phyloP scores from a whole-genome alignment of 495 filamentous ascomycete genomes.

The Acidiella bohemica region DNA sequence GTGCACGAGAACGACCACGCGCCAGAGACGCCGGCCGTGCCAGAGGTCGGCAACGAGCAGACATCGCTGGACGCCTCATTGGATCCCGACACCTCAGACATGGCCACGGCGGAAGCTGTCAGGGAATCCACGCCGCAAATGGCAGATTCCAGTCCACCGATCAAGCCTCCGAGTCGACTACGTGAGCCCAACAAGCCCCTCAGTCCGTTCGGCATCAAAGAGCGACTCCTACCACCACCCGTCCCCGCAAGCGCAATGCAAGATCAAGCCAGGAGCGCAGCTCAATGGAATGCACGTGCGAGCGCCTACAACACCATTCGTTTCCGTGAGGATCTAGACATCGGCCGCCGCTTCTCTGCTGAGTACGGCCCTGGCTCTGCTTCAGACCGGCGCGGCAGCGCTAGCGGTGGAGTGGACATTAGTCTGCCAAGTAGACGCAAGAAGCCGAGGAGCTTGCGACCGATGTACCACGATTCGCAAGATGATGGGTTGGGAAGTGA shows the following conservation, averaged over 20 bases:
- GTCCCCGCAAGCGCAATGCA: conserved; percentile 6
- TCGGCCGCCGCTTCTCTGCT: neutral
- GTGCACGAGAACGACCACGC: neutral
- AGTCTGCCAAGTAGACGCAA: conserved; percentile 3
- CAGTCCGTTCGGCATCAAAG: conserved; percentile 12
- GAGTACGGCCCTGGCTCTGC: neutral
- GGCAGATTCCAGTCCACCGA: neutral
- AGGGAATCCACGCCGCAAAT: neutral
- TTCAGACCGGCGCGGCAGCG: neutral
- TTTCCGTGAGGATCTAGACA: conserved; percentile 6
- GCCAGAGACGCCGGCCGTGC: neutral
- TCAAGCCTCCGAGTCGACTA: too few relatives aligned
- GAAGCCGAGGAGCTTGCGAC: neutral
- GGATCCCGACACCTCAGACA: too few relatives aligned
- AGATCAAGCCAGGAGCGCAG: neutral
- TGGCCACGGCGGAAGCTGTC: neutral
- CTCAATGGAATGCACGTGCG: neutral
- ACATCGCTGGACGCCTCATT: neutral
- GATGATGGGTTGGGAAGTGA: neutral
- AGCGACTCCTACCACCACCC: conserved; percentile 11
- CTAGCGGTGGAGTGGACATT: neutral
- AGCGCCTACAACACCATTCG: conserved; percentile 3
- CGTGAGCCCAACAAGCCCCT: conserved; percentile 7
- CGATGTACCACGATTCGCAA: neutral
- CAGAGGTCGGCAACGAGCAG: neutral